Percentiles rank a stretch among this genome's conserved stretches.
Evolutionary conservation across 169 alveolate species (phyloP).

Genomic region (Nephromyces sp.): DNA sequence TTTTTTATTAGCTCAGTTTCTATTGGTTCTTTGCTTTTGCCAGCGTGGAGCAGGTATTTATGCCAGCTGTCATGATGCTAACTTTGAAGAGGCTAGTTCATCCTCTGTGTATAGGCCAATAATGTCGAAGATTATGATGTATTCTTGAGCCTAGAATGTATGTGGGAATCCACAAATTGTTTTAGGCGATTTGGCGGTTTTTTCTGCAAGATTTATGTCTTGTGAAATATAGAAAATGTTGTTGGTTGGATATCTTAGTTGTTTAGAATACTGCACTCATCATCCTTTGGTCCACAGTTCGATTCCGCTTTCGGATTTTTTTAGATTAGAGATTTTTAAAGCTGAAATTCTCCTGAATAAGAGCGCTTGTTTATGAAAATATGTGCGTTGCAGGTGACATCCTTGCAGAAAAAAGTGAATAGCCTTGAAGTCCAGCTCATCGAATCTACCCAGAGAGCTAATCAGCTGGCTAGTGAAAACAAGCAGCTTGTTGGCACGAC

Average conservation of each 20-base stretch:
- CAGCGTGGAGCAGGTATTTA: no score
- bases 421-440: slow-evolving; percentile 65
- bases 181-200: no score
- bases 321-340: not conserved
- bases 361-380: not conserved
- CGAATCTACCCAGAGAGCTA: slow-evolving; percentile 66
- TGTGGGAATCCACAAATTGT: no score
- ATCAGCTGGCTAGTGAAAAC: slow-evolving; percentile 68
- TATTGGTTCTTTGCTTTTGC: no score
- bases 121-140: no score
- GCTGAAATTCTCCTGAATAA: not conserved
- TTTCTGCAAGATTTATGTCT: no score
- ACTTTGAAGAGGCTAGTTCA: no score
- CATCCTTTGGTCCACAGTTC: not conserved
- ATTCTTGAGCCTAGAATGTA: no score
- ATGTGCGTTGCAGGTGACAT: slow-evolving; percentile 38
- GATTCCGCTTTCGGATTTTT: not conserved
- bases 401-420: slow-evolving; percentile 63
- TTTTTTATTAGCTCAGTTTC: no score
- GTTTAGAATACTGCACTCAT: not conserved
- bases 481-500: slow-evolving; percentile 55
- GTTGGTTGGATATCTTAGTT: not conserved
- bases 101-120: no score
- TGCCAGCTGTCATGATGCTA: no score
- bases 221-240: not conserved